Base-by-base conservation (phyloP, 2,329 filamentous ascomycete species). In the Hypoxylon sp. region DNA sequence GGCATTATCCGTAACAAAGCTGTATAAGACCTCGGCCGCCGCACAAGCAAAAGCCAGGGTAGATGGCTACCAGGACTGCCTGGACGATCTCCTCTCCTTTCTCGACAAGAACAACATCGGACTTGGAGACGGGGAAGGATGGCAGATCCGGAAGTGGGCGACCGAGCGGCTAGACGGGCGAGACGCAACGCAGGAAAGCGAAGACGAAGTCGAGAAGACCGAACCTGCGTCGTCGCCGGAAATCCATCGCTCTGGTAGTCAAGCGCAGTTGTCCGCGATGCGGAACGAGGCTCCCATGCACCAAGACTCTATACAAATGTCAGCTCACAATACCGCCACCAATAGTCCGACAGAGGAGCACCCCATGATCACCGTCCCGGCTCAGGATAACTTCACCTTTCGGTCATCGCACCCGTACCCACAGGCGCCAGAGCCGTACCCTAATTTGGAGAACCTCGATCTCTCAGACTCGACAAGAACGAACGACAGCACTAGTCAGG, bases 61-160 rank as follows among this genome's bases (percentile, higher is more conserved):
- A 53, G 90, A 94, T 39, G 96, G 96, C 25, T 98, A 97, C 74
- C 94, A 97, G 78, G 94, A 98, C 76, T 96, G 94, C 37, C 83
- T 99, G 37, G 93, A 97, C 69, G 95, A 98, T 71, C 83, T 99
- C 4, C 81, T 97, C n/a, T 80, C 85, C 14, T 96, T 97, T 71
- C 82, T 98, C 57, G 94, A 98, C 76, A 91, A 88, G 75, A 90
- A 94, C 75, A 89, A 92, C 69, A 84, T 97, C 59, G 93, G 93
- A 0, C 76, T 96, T 11, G 87, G 85, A 50, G 92, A 96, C 77
- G 92, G 92, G 12, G 94, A 97, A 77, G 93, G 85, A 19, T 87
- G 85, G 81, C 83, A 80, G 65, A 81, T 90, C 59, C 81, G 88
- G 59, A 82, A 82, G 75, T 91, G 88, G 88, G 89, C 88, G 0